phyloP scores from a whole-genome alignment of 257 asterid species.

The Cinchona pubescens region DNA sequence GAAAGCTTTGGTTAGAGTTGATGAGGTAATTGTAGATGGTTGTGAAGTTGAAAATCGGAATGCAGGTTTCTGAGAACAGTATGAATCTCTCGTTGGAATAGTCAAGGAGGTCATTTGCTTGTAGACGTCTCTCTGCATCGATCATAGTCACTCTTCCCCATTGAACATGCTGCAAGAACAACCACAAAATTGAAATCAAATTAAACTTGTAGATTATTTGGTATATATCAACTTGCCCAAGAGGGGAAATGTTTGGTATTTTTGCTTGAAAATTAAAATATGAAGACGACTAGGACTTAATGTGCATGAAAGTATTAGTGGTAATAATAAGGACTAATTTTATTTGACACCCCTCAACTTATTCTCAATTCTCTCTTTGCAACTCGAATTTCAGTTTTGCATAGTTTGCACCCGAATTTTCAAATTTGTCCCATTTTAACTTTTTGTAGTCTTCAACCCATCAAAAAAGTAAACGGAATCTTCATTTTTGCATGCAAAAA shows the following conservation, averaged over 20 bases:
- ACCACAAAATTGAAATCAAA: not conserved
- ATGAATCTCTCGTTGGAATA: slow-evolving; percentile 63
- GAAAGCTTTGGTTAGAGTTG: slow-evolving; percentile 51
- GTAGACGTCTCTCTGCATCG: slow-evolving; percentile 68
- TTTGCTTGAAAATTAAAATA: not conserved
- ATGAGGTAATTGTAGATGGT: slow-evolving; percentile 54
- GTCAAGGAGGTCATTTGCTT: slow-evolving; percentile 73
- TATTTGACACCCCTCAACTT: too few relatives aligned
- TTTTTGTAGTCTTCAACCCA: too few relatives aligned
- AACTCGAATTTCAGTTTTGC: too few relatives aligned
- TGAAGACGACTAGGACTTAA: not conserved
- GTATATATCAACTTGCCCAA: too few relatives aligned
- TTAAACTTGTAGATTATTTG: too few relatives aligned
- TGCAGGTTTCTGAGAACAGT: slow-evolving; percentile 72
- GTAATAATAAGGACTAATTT: too few relatives aligned
- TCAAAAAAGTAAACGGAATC: too few relatives aligned
- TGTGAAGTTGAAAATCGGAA: slow-evolving; percentile 67
- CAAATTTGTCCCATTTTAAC: too few relatives aligned
- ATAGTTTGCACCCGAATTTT: too few relatives aligned
- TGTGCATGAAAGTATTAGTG: not conserved
- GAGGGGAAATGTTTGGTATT: too few relatives aligned
- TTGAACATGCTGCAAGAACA: slow-evolving; percentile 41
- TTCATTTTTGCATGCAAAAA: too few relatives aligned
- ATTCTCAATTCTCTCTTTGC: too few relatives aligned
- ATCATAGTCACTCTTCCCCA: slow-evolving; percentile 77